Conservation (phyloP, 345 rosid species). For the Lenwebbia sp. region DNA sequence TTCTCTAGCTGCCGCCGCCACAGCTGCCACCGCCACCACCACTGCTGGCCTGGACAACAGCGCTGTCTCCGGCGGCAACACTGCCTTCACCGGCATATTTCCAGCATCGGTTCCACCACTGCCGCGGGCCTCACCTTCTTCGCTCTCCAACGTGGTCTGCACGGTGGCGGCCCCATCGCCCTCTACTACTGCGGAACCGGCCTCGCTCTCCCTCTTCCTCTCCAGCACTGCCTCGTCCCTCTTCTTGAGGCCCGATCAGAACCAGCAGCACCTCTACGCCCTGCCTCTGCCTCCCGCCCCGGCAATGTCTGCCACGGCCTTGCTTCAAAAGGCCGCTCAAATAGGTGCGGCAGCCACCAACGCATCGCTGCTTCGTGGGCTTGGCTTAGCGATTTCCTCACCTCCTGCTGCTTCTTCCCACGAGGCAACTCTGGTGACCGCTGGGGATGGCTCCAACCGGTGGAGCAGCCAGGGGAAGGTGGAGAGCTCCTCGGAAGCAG, state of each 20-base stretch:
- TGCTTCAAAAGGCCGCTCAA: constrained; percentile 94
- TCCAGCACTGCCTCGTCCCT: constrained; percentile 34
- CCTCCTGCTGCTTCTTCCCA: neutral
- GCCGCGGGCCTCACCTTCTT: constrained; percentile 17
- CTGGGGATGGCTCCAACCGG: neutral
- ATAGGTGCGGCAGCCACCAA: constrained; percentile 67
- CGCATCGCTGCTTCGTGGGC: constrained; percentile 32
- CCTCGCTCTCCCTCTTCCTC: constrained; percentile 64
- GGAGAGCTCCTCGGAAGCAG: constrained; percentile 3
- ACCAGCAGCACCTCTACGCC: constrained; percentile 12
- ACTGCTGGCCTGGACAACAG: constrained; percentile 2
- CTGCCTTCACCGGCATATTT: constrained; percentile 37
- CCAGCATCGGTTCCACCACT: constrained; percentile 15
- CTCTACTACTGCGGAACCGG: constrained; percentile 35
- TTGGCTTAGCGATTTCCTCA: constrained; percentile 30
- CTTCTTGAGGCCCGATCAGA: constrained; percentile 19
- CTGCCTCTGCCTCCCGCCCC: constrained; percentile 47
- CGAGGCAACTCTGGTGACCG: neutral
- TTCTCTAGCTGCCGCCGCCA: neutral
- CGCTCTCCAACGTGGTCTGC: constrained; percentile 18
- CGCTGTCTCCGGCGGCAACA: neutral
- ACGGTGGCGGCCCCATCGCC: constrained; percentile 13
- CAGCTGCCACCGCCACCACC: neutral
- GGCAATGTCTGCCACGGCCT: constrained; percentile 89
- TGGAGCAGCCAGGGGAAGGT: constrained; percentile 19